A percentile compares a stretch with the other conserved stretches of the same genome.
These are phyloP conservation scores for Camellia oleifera DNA, from an alignment of 179 eudicot species.

Conservation along the genomic window DNA sequence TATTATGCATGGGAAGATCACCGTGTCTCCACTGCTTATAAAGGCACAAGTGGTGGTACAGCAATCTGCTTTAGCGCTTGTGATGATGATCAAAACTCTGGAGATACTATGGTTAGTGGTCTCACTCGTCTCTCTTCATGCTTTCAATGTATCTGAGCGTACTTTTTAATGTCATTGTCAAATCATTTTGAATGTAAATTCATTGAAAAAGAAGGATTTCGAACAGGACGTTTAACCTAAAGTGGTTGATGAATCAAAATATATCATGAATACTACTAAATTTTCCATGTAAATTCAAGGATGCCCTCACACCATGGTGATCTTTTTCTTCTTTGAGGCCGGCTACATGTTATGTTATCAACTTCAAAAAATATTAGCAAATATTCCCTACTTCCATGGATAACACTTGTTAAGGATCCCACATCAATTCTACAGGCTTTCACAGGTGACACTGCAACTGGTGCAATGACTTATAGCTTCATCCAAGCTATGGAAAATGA, in stretches of 20 bases:
- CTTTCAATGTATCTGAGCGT: neutral
- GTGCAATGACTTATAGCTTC: conserved; percentile 51
- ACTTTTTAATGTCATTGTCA: no score
- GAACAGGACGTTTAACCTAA: no score
- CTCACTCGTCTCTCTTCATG: neutral
- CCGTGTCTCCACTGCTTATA: conserved; percentile 4
- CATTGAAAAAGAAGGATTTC: no score
- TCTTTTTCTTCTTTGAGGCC: no score
- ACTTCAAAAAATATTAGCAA: neutral
- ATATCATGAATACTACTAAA: no score
- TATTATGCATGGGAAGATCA: conserved; percentile 30
- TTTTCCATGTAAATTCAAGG: no score
- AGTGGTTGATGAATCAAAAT: no score
- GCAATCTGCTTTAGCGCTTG: conserved; percentile 27
- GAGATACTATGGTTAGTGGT: conserved; percentile 29
- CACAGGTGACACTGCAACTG: conserved; percentile 23
- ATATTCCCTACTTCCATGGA: no score
- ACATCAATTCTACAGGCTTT: conserved; percentile 25
- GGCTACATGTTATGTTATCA: neutral
- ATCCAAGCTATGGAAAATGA: conserved; percentile 35
- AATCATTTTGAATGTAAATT: no score
- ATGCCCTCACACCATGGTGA: no score
- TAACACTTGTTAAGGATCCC: no score
- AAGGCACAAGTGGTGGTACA: conserved; percentile 28
- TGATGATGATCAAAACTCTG: conserved; percentile 32